Evolutionary conservation across 228 moss, liverwort and hornwort species (phyloP).

Genomic region (Sphagnum magellanicum): DNA sequence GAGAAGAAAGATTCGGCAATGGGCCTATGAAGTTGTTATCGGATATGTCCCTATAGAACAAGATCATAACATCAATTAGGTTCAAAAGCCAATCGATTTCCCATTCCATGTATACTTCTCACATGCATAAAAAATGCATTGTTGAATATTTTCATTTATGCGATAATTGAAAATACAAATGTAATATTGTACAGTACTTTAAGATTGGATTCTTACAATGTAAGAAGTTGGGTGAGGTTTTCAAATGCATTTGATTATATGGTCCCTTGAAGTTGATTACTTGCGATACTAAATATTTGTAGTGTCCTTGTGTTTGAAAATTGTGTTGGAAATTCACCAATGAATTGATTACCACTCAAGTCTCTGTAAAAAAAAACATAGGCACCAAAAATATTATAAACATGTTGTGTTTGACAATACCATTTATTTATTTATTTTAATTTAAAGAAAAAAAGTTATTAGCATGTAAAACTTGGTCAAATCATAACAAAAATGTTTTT

Average conservation of each 20-base stretch:
- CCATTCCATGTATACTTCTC: no score
- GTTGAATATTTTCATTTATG: no score
- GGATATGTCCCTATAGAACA: slow-evolving; percentile 26
- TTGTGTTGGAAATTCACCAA: slow-evolving; percentile 10
- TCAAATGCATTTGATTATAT: slow-evolving; percentile 1
- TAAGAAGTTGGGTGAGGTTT: background rate
- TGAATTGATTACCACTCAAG: slow-evolving; percentile 3
- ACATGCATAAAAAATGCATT: no score
- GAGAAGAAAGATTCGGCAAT: background rate
- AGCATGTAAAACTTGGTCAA: no score
- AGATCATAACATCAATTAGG: no score
- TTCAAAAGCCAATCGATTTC: no score
- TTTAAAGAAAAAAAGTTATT: no score
- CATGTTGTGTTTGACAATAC: no score
- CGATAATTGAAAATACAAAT: no score
- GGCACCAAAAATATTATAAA: no score
- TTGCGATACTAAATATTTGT: background rate
- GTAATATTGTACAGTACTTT: background rate
- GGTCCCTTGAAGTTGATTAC: slow-evolving; percentile 4
- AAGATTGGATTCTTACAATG: background rate
- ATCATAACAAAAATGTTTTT: no score
- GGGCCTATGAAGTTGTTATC: background rate
- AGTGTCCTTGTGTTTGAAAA: background rate
- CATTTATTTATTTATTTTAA: no score
- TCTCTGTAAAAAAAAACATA: background rate